Evolutionary conservation across 805 yeast species (phyloP).

Genomic region (Candida pseudoglaebosa): DNA sequence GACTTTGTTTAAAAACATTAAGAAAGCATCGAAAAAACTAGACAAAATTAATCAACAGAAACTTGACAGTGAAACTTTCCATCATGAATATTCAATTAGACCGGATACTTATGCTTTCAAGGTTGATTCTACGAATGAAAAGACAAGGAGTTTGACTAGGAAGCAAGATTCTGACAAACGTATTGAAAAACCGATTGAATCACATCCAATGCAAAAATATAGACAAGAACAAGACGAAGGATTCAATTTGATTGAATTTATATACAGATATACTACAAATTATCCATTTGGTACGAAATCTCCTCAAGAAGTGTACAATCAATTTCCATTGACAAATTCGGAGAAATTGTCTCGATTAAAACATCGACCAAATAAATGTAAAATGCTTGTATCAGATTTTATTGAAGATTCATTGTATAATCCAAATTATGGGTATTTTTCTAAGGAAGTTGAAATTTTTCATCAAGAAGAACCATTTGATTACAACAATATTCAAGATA

Average conservation of each 20-base stretch:
- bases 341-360: constrained; percentile 27
- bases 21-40: constrained; percentile 4
- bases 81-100: constrained; percentile 42
- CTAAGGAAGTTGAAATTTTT: constrained; percentile 73
- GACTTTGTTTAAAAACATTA: constrained; percentile 6
- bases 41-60: constrained; percentile 3
- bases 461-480: constrained; percentile 64
- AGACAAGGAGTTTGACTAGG: background rate
- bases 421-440: constrained; percentile 78
- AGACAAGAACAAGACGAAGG: constrained; percentile 3
- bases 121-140: constrained; percentile 22
- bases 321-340: constrained; percentile 32
- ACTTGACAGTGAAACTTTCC: constrained; percentile 12
- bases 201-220: constrained; percentile 7
- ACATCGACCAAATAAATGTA: constrained; percentile 55
- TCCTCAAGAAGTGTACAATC: constrained; percentile 38
- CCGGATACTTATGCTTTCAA: constrained; percentile 45
- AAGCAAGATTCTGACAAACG: background rate
- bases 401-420: constrained; percentile 83
- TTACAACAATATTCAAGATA: constrained; percentile 52
- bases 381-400: constrained; percentile 75
- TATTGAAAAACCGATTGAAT: background rate
- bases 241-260: constrained; percentile 30
- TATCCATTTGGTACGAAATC: constrained; percentile 35
- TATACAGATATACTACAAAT: constrained; percentile 38